Evolutionary conservation across 495 filamentous ascomycete genomes (phyloP).

Genomic region (Pyronema omphalodes): DNA sequence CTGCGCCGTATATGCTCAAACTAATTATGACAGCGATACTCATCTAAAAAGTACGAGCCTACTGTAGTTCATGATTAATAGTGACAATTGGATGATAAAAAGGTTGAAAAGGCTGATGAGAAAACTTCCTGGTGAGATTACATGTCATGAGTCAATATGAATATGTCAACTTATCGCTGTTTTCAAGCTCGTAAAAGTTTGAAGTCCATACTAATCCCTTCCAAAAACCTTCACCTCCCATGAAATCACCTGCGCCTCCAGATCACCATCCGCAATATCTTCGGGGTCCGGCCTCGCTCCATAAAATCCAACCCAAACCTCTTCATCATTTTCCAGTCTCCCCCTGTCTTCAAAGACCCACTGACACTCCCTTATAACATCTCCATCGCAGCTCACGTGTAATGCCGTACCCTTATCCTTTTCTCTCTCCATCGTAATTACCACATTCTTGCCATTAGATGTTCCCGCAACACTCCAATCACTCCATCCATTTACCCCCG

Average conservation of each 20-base stretch:
- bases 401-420: background rate
- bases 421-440: background rate
- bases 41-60: no score
- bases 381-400: background rate
- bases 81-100: no score
- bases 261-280: background rate
- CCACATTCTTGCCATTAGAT: background rate
- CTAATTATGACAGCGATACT: no score
- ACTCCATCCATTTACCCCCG: background rate
- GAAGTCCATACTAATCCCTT: no score
- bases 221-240: background rate
- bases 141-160: no score
- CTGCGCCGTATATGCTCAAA: no score
- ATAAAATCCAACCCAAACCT: background rate
- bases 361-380: background rate
- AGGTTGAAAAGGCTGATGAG: no score
- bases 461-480: background rate
- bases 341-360: background rate
- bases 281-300: background rate
- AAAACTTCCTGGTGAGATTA: no score
- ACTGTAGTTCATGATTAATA: no score
- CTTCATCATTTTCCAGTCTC: background rate
- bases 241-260: background rate
- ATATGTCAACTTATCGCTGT: no score
- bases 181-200: no score